Percentiles rank a stretch among this genome's conserved stretches.
Evolutionary conservation across 495 filamentous ascomycete genomes (phyloP).

Genomic region (Geoglossum glabrum): DNA sequence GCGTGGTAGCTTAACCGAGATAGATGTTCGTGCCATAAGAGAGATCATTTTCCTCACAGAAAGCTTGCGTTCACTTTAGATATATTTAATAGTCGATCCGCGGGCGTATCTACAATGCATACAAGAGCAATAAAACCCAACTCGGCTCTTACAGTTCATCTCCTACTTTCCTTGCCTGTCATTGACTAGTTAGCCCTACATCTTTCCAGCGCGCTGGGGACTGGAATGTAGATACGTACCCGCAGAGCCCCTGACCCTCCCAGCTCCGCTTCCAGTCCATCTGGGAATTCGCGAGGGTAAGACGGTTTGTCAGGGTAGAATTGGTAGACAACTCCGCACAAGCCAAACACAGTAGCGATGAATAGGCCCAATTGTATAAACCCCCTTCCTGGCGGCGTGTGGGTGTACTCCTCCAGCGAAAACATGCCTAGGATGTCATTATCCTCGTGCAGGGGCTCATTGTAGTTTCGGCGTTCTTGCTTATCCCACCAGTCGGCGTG

Average conservation of each 20-base stretch:
- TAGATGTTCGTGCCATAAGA: too few species aligned
- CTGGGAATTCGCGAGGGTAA: constrained; percentile 59
- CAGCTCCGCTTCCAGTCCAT: constrained; percentile 67
- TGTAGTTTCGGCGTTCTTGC: constrained; percentile 88
- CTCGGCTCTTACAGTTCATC: background rate
- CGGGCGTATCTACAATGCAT: background rate
- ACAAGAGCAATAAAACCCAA: background rate
- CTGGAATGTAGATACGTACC: constrained; percentile 11
- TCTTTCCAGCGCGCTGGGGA: background rate
- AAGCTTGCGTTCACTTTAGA: background rate
- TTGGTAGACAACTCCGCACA: constrained; percentile 48
- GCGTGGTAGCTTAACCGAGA: too few species aligned
- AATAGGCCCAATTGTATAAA: constrained; percentile 55
- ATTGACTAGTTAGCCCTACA: background rate
- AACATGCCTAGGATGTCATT: constrained; percentile 89
- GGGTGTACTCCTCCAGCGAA: constrained; percentile 73
- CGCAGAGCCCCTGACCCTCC: constrained; percentile 37
- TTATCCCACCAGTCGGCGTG: constrained; percentile 94
- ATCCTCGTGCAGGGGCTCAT: constrained; percentile 92
- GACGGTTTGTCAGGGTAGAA: constrained; percentile 74
- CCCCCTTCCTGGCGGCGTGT: constrained; percentile 52
- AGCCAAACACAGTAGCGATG: constrained; percentile 42
- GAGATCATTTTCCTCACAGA: too few species aligned
- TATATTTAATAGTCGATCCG: background rate
- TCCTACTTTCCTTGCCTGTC: background rate